Base-by-base conservation (phyloP, 495 filamentous ascomycete genomes). In the Aspergillus nidulans region DNA sequence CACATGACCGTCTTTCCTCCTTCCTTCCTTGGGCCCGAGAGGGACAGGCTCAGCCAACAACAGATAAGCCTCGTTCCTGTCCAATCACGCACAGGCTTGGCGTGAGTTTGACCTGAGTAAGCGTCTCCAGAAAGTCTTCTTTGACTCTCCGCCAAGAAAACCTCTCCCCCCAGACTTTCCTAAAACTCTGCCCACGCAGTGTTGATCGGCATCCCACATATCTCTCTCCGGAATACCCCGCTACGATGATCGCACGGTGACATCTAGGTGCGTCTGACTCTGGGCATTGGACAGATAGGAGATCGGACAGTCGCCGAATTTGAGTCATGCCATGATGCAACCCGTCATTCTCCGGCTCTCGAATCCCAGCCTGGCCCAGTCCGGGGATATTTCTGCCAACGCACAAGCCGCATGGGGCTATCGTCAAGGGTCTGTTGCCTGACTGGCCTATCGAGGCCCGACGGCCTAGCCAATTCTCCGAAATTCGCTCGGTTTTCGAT, bases 81-180 rank as follows among this genome's bases (percentile, higher is more conserved):
- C 47, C 47, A 49, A 49, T 49, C 19, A 39, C 20, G 20, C 47
- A 3, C 12, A 39, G 0, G 24, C 47, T 49, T 49, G 47, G 47
- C 47, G 1, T 39, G 20, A 39, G 32, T 39, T 49, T 49, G 47
- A 32, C 47, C 4, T 39, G 20, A 39, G 32, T 49, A 49, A 49
- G 47, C 32, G 47, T 49, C 32, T 49, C 47, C 47, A 49, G n/a
- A 49, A 49, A 49, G n/a, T 26, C 47, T 49, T 49, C 47, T 49
- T 49, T 49, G 16, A 1, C 7, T 34, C 16, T 0, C 16, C 18
- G 26, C 45, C 45, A 49, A 49, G 45, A 34, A 28, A 21, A 2
- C 18, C 19, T 46, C 6, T 18, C 28, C 47, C 47, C 47, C n/a
- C n/a, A n/a, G 32, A 49, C 47, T 39, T 49, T 48, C 32, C 20